Base-by-base conservation (phyloP, 202 grass and related monocot species). In the Zoysia matrella region DNA sequence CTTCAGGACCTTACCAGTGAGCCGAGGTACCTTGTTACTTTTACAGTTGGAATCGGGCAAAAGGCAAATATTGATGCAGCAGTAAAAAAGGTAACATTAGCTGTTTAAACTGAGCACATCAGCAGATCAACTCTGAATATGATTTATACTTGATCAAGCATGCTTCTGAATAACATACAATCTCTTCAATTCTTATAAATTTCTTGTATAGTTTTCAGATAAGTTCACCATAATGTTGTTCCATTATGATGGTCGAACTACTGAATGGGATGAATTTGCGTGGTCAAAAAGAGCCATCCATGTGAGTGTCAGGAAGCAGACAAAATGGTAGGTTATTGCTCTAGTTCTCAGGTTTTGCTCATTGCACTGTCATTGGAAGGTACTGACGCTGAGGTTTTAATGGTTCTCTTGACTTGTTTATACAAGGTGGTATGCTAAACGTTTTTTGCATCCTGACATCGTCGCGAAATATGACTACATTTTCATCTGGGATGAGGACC, bases 181-280 rank as follows among this genome's bases (percentile, higher is more conserved):
- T 66, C 44, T 60, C 10, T 75, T 71, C 73, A 76, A 54, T 78
- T 84, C 18, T 72, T 65, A 46, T 52, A 74, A 74, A 10, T 82
- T 80, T 89, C 10, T 84, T 68, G 13, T 91, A 71, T 77, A 98
- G 95, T 98, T 98, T 78, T 98, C 95, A 75, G 92, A 93, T 67
- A 93, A 98, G 53, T 98, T 98, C 75, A 95, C 95, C 46, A 95
- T 98, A 67, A 84, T 98, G 72, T 70, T 98, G 60, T 98, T 98
- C 82, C 92, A 98, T 88, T 98, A 98, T 65, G 95, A 98, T 86
- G 95, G 95, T 9, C 82, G 85, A 2, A 80, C 91, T 79, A 90
- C 89, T 75, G 92, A 98, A 83, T 98, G 95, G 95, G 95, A 95
- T 80, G 92, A 98, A 75, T 93, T 93, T 90, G 95, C 90, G 48